Evolutionary conservation across 495 filamentous ascomycete genomes (phyloP).

Genomic region (Gamarada debralockiae): DNA sequence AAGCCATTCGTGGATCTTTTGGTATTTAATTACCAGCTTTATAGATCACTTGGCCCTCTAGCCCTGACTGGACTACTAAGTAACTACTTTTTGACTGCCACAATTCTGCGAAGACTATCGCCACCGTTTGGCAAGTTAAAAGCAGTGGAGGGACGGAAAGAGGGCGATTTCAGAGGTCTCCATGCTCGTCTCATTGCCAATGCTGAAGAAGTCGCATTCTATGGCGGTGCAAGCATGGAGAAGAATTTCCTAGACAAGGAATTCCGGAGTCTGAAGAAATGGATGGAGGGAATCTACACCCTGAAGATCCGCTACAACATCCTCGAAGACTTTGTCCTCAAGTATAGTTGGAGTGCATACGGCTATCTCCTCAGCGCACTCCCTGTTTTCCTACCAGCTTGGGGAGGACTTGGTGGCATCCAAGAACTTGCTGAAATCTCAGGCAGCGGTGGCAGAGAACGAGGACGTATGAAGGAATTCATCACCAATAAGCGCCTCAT

Average conservation of each 20-base stretch:
- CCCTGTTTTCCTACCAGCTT: constrained; percentile 91
- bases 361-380: constrained; percentile 91
- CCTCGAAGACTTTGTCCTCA: constrained; percentile 95
- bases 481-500: constrained; percentile 99
- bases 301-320: constrained; percentile 98
- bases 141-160: constrained; percentile 86
- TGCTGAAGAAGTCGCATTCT: constrained; percentile 98
- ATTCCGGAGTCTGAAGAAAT: constrained; percentile 84
- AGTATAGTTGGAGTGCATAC: constrained; percentile 98
- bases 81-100: constrained; percentile 91
- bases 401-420: constrained; percentile 77
- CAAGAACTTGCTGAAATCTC: constrained; percentile 53
- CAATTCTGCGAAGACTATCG: constrained; percentile 78
- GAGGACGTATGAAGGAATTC: constrained; percentile 93
- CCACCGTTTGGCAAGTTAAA: constrained; percentile 96
- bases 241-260: constrained; percentile 82
- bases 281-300: constrained; percentile 96
- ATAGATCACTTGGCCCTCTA: constrained; percentile 84
- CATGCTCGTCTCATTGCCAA: constrained; percentile 93
- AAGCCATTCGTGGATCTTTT: constrained; percentile 94
- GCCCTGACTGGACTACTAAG: constrained; percentile 80
- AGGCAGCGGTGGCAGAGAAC: constrained; percentile 57
- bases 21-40: constrained; percentile 96
- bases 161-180: constrained; percentile 88
- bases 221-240: constrained; percentile 91